phyloP scores from a whole-genome alignment of 2,329 filamentous ascomycete species.

The Cytospora chrysosperma region DNA sequence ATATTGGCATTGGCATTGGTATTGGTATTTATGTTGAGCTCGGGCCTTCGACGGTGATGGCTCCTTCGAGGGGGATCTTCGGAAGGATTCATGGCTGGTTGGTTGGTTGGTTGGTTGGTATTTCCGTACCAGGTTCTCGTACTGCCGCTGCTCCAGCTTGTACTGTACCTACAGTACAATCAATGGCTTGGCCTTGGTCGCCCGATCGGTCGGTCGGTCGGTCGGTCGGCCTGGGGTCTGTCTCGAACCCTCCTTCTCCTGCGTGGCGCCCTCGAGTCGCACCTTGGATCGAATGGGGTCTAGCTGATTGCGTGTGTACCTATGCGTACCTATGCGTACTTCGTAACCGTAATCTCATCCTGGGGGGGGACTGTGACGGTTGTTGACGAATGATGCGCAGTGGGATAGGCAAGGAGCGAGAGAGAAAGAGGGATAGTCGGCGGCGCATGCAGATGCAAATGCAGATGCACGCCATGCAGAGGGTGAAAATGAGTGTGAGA shows the following conservation, averaged over 20 bases:
- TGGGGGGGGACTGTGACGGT: not conserved
- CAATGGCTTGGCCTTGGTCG: too few species aligned
- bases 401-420: not conserved
- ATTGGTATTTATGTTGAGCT: slow-evolving; percentile 38
- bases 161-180: too few species aligned
- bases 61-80: slow-evolving; percentile 6
- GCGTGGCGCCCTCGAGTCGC: not conserved
- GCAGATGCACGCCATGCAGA: not conserved
- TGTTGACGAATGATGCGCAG: not conserved
- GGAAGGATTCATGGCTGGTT: not conserved
- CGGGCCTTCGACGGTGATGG: slow-evolving; percentile 34
- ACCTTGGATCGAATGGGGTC: not conserved
- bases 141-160: too few species aligned
- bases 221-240: not conserved
- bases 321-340: too few species aligned
- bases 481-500: too few species aligned
- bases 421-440: not conserved
- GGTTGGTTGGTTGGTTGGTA: not conserved
- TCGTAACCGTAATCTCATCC: not conserved
- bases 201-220: too few species aligned
- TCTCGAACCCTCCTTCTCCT: too few species aligned
- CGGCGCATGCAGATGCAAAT: not conserved
- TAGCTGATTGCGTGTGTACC: not conserved
- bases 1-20: too few species aligned
- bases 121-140: too few species aligned